Percentiles rank a stretch among this genome's conserved stretches.
These are phyloP conservation scores for Scolecobasidium constrictum DNA, from an alignment of 2,329 filamentous ascomycete species.

Conservation along the genomic window DNA sequence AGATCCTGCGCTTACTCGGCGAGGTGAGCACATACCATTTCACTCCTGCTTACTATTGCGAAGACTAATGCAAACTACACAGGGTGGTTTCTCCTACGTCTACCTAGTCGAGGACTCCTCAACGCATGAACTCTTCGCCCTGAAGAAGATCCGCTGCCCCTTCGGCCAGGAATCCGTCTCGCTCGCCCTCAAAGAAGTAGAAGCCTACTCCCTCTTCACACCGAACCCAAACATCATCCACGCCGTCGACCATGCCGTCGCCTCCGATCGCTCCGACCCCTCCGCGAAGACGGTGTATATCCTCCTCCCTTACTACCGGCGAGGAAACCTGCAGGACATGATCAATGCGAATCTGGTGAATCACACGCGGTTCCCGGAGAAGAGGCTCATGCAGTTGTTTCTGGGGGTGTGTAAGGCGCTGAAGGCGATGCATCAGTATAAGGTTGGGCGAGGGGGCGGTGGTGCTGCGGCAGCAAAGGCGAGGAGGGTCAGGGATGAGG, in stretches of 20 bases:
- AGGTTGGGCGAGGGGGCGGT: slow-evolving; percentile 46
- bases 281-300: slow-evolving; percentile 92
- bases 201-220: slow-evolving; percentile 86
- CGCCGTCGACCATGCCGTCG: slow-evolving; percentile 71
- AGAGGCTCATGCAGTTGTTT: slow-evolving; percentile 78
- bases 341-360: slow-evolving; percentile 99
- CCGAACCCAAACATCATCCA: slow-evolving; percentile 79
- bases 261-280: slow-evolving; percentile 56
- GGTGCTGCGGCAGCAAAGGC: slow-evolving; percentile 39
- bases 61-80: no score
- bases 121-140: slow-evolving; percentile 74
- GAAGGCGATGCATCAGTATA: slow-evolving; percentile 84
- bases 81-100: slow-evolving; percentile 98
- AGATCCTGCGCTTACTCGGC: slow-evolving; percentile 84
- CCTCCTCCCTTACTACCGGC: slow-evolving; percentile 84
- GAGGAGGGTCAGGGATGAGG: slow-evolving; percentile 43
- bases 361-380: slow-evolving; percentile 80
- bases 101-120: slow-evolving; percentile 92
- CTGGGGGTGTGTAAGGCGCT: slow-evolving; percentile 83
- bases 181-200: slow-evolving; percentile 91
- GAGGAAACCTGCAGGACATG: slow-evolving; percentile 92
- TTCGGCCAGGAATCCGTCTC: slow-evolving; percentile 95
- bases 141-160: slow-evolving; percentile 98
- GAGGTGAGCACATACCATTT: slow-evolving; percentile 48
- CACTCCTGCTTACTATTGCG: background rate